phyloP scores from a whole-genome alignment of 1,284 basidiomycete genomes.

The Boletus sp. region DNA sequence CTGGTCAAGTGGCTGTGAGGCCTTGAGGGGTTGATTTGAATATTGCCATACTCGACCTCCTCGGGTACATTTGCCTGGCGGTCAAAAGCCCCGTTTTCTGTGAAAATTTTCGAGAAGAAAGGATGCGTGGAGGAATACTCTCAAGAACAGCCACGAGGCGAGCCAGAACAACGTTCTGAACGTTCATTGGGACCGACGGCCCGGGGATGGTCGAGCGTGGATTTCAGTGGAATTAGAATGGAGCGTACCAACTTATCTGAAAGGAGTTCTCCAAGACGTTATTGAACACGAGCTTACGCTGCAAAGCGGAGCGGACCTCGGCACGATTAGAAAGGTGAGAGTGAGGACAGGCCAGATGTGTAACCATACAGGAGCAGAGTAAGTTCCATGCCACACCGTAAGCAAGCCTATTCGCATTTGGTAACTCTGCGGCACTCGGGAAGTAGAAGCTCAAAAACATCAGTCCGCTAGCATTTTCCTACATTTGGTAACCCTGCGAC shows the following conservation, averaged over 20 bases:
- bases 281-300: slow-evolving; percentile 62
- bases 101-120: slow-evolving; percentile 5
- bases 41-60: slow-evolving; percentile 1
- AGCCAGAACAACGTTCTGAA: slow-evolving; percentile 60
- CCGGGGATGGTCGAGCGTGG: slow-evolving; percentile 37
- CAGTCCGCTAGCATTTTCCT: neutral
- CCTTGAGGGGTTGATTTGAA: neutral
- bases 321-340: slow-evolving; percentile 60
- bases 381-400: neutral
- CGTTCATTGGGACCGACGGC: slow-evolving; percentile 61
- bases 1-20: neutral
- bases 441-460: neutral
- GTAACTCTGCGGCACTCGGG: neutral
- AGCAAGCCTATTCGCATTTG: neutral
- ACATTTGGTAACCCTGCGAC: too few relatives aligned
- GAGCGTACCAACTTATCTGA: slow-evolving; percentile 60
- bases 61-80: neutral
- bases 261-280: slow-evolving; percentile 71
- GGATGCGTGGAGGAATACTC: slow-evolving; percentile 11
- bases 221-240: neutral
- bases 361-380: slow-evolving; percentile 31
- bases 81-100: neutral
- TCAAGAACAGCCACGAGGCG: slow-evolving; percentile 48
- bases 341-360: slow-evolving; percentile 48
- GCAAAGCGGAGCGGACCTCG: slow-evolving; percentile 40